Evolutionary conservation across 352 stramenopile species (phyloP), one percentile per base, ranked within the genome.

Genomic region (Phytophthora idaei): DNA sequence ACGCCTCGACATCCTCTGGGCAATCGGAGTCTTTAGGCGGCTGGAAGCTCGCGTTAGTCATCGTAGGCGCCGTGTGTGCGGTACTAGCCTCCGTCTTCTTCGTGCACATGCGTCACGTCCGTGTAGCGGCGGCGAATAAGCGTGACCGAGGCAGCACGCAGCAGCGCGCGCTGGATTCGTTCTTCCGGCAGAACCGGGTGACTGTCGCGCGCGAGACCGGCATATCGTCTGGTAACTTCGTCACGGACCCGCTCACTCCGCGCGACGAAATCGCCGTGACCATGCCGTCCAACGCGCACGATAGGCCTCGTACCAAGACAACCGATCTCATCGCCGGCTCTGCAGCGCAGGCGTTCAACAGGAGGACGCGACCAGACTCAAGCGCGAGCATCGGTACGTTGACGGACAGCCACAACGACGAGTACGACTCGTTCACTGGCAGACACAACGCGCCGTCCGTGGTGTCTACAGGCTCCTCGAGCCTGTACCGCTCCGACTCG

Each of bases 31-130:
- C 73, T 21, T 72, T 80, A 34, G 61, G 70, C 15, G 65, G 67
- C 31, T 73, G 68, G 69, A 74, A 79, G 59, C 68, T 88, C 47
- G 69, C 51, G 42, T 27, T 86, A 1, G 78, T 90, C 44, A 66
- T 89, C 28, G 46, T 78, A 3, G 83, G 80, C 9, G 62, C 81
- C 17, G 69, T 92, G 17, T 77, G 59, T 2, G 68, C 59, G 8
- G 83, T 92, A 1, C 25, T 85, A 14, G 72, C 69, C 15, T 85
- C 77, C 28, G 63, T 92, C 28, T 78, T 89, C 68, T 88, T 90
- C 53, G 78, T 88, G 39, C 83, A 83, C 50, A 69, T 70, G 56
- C 71, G 59, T 15, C 67, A 81, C 48, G 69, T 74, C 9, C 72
- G 64, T 11, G 49, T 61, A 44, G 67, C 64, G 2, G 56, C 65